phyloP scores from a whole-genome alignment of 73 alveolate species.

The Tetrahymena elliotti region DNA sequence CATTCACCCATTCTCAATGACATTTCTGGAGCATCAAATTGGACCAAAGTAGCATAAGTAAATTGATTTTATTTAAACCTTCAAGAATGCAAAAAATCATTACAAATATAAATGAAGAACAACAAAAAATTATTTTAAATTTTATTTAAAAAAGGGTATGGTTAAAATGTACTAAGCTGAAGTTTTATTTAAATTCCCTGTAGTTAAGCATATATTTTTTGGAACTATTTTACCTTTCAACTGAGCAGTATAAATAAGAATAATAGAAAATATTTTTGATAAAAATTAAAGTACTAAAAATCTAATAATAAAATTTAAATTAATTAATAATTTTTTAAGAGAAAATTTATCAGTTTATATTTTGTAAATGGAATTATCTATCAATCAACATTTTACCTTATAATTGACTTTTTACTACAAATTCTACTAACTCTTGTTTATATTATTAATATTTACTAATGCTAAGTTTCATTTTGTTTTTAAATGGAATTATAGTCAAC shows the following conservation, averaged over 20 bases:
- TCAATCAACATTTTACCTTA: neutral
- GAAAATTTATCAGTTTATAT: neutral
- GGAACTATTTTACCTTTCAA: slow-evolving; percentile 68
- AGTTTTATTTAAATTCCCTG: slow-evolving; percentile 89
- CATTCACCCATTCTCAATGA: slow-evolving; percentile 92
- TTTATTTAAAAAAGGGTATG: slow-evolving; percentile 72
- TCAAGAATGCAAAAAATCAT: too few relatives aligned
- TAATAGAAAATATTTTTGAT: neutral
- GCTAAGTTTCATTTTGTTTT: too few relatives aligned
- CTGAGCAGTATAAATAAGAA: neutral
- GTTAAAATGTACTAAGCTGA: slow-evolving; percentile 94
- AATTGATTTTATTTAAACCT: neutral
- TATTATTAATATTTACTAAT: too few relatives aligned
- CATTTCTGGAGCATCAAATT: slow-evolving; percentile 80
- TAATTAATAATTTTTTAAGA: too few relatives aligned
- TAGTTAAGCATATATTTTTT: slow-evolving; percentile 89
- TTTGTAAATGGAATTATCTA: neutral
- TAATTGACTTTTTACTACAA: neutral
- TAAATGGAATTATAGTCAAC: too few relatives aligned
- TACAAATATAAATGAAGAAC: neutral
- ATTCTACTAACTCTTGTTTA: too few relatives aligned
- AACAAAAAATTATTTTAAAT: neutral
- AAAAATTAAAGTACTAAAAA: neutral
- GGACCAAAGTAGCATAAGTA: slow-evolving; percentile 56
- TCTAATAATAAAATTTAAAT: too few relatives aligned